A percentile compares a stretch with the other conserved stretches of the same genome.
Conservation (phyloP, 179 eudicot genomes). For the Actinidia chinensis region DNA sequence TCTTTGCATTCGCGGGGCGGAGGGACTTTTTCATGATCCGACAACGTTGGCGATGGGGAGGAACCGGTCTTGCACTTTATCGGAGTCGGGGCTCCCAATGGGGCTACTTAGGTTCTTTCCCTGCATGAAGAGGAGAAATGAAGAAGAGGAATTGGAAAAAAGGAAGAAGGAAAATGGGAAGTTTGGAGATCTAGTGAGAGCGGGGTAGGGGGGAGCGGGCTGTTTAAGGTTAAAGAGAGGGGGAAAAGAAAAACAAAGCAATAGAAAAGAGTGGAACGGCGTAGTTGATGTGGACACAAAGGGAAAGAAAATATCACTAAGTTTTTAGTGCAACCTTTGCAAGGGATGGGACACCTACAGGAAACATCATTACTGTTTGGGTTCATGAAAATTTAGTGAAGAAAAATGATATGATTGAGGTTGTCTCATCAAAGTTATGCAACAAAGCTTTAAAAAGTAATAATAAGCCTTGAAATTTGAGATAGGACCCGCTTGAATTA, state of each 20-base stretch:
- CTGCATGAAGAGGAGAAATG: constrained; percentile 9
- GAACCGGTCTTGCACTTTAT: constrained; percentile 22
- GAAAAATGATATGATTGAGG: too few relatives aligned
- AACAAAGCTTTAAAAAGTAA: too few relatives aligned
- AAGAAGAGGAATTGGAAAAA: not conserved
- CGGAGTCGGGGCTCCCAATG: constrained; percentile 15
- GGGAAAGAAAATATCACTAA: not conserved
- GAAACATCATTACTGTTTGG: too few relatives aligned
- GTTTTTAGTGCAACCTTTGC: not conserved
- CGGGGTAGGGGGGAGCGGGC: too few relatives aligned
- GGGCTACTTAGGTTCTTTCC: constrained; percentile 7
- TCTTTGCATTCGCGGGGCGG: constrained; percentile 16
- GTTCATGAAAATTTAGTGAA: too few relatives aligned
- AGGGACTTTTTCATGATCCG: constrained; percentile 25
- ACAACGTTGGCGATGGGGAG: constrained; percentile 26
- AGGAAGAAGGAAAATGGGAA: too few relatives aligned
- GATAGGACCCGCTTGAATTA: too few relatives aligned
- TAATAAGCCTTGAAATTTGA: too few relatives aligned
- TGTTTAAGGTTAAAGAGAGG: not conserved
- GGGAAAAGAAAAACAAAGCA: not conserved
- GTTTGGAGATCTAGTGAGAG: constrained; percentile 7
- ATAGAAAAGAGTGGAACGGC: constrained; percentile 8
- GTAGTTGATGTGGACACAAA: constrained; percentile 21
- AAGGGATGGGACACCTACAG: too few relatives aligned
- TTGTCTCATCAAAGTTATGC: too few relatives aligned